These are phyloP conservation scores for Symbiodinium natans DNA, from an alignment of 73 alveolate genomes.

Conservation along the genomic window DNA sequence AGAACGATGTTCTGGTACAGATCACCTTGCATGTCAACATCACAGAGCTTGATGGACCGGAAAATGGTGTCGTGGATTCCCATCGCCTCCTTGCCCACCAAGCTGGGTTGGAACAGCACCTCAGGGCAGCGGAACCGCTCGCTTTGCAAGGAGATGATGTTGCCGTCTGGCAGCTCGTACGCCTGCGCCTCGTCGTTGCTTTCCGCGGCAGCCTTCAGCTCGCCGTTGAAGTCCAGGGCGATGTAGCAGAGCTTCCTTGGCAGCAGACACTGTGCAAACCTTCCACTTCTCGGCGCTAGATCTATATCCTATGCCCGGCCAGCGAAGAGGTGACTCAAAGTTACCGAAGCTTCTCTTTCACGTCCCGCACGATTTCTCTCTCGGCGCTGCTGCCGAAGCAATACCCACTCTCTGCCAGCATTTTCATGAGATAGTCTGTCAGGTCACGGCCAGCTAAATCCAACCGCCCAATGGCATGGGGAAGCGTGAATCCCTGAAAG, in stretches of 20 bases:
- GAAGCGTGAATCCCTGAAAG: conserved; percentile 97
- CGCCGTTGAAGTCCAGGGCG: conserved; percentile 96
- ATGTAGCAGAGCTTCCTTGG: conserved; percentile 96
- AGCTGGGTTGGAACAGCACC: conserved; percentile 95
- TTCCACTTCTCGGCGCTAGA: too few species aligned
- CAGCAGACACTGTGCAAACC: too few species aligned
- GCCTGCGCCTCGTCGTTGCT: conserved; percentile 93
- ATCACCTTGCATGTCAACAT: conserved; percentile 93
- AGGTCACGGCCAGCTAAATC: conserved; percentile 98
- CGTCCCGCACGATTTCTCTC: conserved; percentile 93
- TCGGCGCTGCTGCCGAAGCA: conserved; percentile 94
- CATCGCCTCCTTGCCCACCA: conserved; percentile 96
- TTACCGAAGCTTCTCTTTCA: conserved; percentile 96
- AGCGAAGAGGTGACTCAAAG: too few species aligned
- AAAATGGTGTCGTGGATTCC: conserved; percentile 97
- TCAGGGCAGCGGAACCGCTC: conserved; percentile 95
- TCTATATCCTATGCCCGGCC: too few species aligned
- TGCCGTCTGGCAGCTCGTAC: conserved; percentile 97
- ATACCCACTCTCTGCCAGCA: conserved; percentile 94
- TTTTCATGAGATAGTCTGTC: conserved; percentile 96
- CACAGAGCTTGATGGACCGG: conserved; percentile 94
- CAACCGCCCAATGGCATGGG: conserved; percentile 96
- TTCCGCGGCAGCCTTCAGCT: conserved; percentile 68
- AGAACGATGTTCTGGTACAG: conserved; percentile 95
- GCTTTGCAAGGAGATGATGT: conserved; percentile 95